A percentile compares a stretch with the other conserved stretches of the same genome.
Evolutionary conservation across 352 stramenopile species (phyloP).

Genomic region (Globisporangium takayamanum): DNA sequence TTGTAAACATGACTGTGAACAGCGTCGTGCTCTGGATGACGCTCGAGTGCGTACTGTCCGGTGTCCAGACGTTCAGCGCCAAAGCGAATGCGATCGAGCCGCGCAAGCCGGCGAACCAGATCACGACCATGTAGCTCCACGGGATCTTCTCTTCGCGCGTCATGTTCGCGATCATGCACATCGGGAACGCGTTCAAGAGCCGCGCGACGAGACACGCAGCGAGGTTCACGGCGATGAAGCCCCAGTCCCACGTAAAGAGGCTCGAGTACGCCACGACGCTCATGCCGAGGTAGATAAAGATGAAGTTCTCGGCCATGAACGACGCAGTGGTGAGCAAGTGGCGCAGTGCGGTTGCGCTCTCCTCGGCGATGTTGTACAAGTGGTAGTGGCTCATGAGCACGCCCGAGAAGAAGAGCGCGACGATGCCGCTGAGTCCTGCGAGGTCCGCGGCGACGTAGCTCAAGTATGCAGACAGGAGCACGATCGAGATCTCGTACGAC

Average conservation of each 20-base stretch:
- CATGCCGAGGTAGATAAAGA: constrained; percentile 85
- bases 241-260: constrained; percentile 82
- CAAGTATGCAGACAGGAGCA: constrained; percentile 74
- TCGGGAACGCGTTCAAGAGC: constrained; percentile 71
- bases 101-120: constrained; percentile 91
- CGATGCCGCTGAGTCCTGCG: constrained; percentile 85
- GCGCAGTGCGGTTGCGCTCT: constrained; percentile 65
- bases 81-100: constrained; percentile 91
- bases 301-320: constrained; percentile 86
- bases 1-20: constrained; percentile 82
- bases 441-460: constrained; percentile 78
- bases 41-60: constrained; percentile 42
- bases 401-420: constrained; percentile 93
- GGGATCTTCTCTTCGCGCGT: constrained; percentile 63
- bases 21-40: constrained; percentile 76
- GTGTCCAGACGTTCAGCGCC: constrained; percentile 62
- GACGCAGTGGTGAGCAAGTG: constrained; percentile 73
- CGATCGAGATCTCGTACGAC: constrained; percentile 85
- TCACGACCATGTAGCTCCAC: constrained; percentile 77
- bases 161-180: constrained; percentile 71
- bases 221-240: constrained; percentile 72
- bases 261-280: constrained; percentile 74
- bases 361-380: constrained; percentile 74
- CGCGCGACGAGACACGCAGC: constrained; percentile 56
- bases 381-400: constrained; percentile 87